Evolutionary conservation across 345 rosid species (phyloP).

Genomic region (Hibiscus mutabilis): DNA sequence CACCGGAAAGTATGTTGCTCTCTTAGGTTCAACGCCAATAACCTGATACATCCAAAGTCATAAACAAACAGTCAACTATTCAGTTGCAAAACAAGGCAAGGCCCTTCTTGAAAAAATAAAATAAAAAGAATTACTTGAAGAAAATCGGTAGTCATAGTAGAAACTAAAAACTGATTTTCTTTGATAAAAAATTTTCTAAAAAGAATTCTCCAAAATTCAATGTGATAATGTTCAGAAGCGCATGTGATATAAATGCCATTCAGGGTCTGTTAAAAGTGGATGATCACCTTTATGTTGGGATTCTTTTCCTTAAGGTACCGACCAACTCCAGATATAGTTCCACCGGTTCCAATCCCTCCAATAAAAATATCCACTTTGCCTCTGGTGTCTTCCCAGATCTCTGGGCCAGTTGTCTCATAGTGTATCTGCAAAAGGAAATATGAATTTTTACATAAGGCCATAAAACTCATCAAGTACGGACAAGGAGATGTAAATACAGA

Average conservation of each 20-base stretch:
- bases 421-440: conserved; percentile 48
- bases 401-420: conserved; percentile 86
- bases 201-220: background rate
- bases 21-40: conserved; percentile 82
- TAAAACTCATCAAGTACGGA: background rate
- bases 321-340: conserved; percentile 79
- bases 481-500: conserved; percentile 16
- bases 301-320: conserved; percentile 67
- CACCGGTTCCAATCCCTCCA: conserved; percentile 90
- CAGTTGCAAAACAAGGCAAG: background rate
- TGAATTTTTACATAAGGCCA: conserved; percentile 8
- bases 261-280: background rate
- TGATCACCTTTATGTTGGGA: conserved; percentile 54
- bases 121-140: background rate
- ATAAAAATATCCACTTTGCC: conserved; percentile 77
- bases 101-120: background rate
- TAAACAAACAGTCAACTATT: background rate
- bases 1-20: conserved; percentile 79
- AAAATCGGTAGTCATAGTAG: background rate
- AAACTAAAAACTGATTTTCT: background rate
- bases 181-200: background rate
- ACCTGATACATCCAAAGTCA: conserved; percentile 36
- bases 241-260: background rate
- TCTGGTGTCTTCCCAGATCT: conserved; percentile 78
- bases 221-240: background rate